Conservation (phyloP, 1,284 basidiomycete genomes). For the Ceratobasidium sp. region DNA sequence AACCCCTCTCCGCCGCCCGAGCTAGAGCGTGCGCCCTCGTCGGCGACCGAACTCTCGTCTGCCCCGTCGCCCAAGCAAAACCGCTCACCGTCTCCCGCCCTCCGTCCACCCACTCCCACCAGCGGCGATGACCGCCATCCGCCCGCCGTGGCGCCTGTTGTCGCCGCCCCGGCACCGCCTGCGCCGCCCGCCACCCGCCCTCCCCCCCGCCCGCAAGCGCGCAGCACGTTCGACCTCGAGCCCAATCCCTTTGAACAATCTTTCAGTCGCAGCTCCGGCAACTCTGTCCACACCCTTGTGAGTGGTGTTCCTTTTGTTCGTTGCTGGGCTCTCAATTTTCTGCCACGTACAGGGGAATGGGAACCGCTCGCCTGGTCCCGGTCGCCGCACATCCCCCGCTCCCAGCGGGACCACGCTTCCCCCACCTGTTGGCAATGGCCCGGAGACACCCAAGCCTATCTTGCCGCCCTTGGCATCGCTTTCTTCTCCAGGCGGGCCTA, state of each 20-base stretch:
- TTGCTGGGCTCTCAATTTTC: constrained; percentile 57
- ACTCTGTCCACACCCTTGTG: constrained; percentile 48
- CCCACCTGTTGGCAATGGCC: constrained; percentile 43
- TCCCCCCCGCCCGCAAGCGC: constrained; percentile 42
- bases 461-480: constrained; percentile 90
- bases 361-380: constrained; percentile 41
- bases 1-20: constrained; percentile 38
- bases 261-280: constrained; percentile 66
- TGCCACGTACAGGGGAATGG: constrained; percentile 54
- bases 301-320: constrained; percentile 49
- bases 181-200: constrained; percentile 13
- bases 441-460: constrained; percentile 65
- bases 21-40: constrained; percentile 33
- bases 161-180: neutral
- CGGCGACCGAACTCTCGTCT: constrained; percentile 39
- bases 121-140: constrained; percentile 22
- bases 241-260: constrained; percentile 98
- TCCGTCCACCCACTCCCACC: constrained; percentile 24
- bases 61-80: constrained; percentile 24
- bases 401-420: constrained; percentile 40
- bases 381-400: constrained; percentile 34
- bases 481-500: constrained; percentile 81
- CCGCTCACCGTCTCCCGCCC: constrained; percentile 22
- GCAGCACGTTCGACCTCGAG: constrained; percentile 76
- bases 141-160: too few relatives aligned